These are phyloP conservation scores for Cronartium ribicola DNA, from an alignment of 1,284 basidiomycete species.

Conservation along the genomic window DNA sequence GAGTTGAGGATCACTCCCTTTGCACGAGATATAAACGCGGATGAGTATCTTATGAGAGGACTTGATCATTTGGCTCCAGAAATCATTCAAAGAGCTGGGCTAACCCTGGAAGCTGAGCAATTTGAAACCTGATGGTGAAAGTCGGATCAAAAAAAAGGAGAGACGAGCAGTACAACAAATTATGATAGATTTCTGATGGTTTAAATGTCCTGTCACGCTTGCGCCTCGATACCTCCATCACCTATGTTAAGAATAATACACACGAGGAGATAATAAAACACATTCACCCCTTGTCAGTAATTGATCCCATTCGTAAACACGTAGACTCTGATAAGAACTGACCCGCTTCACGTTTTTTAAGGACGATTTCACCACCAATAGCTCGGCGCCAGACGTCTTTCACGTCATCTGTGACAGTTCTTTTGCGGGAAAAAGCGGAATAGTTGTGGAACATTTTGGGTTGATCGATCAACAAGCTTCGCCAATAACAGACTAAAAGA, in stretches of 20 bases:
- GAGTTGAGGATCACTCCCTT: too few relatives aligned
- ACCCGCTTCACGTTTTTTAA: slow-evolving; percentile 42
- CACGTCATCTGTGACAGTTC: slow-evolving; percentile 64
- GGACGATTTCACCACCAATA: slow-evolving; percentile 55
- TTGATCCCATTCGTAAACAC: too few relatives aligned
- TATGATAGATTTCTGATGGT: neutral
- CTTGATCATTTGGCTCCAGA: neutral
- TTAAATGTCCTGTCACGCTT: slow-evolving; percentile 11
- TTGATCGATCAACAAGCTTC: neutral
- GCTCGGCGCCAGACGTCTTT: slow-evolving; percentile 87
- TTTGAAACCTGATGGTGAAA: neutral
- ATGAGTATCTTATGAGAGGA: too few relatives aligned
- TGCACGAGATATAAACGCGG: too few relatives aligned
- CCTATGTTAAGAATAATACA: slow-evolving; percentile 11
- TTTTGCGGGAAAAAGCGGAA: neutral
- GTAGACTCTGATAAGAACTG: too few relatives aligned
- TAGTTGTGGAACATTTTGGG: slow-evolving; percentile 3
- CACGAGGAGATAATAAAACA: too few relatives aligned
- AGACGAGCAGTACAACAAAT: neutral
- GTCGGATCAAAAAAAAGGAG: neutral
- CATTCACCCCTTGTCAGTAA: neutral
- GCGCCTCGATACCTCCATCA: slow-evolving; percentile 38
- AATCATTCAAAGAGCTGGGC: neutral
- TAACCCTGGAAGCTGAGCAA: neutral
- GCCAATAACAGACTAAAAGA: neutral